phyloP scores from a whole-genome alignment of 371 early-diverging fungal genomes.

The Racocetra persica region DNA sequence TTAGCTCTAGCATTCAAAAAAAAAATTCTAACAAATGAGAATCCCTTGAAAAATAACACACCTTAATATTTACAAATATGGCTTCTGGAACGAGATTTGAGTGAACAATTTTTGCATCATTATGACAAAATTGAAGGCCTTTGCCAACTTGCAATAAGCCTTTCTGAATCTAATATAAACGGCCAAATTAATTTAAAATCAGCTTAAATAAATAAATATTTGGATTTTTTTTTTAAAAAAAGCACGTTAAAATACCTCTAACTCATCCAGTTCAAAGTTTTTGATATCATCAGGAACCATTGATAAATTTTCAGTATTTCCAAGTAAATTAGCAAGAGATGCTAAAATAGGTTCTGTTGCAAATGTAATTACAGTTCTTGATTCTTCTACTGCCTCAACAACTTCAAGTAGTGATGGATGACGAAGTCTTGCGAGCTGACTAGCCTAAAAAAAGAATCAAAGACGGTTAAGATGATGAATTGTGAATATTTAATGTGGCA shows the following conservation, averaged over 20 bases:
- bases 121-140: constrained; percentile 74
- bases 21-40: constrained; percentile 36
- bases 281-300: constrained; percentile 50
- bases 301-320: constrained; percentile 60
- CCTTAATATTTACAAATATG: constrained; percentile 79
- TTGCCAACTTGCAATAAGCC: constrained; percentile 83
- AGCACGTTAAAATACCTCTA: constrained; percentile 61
- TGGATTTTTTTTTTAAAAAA: background rate
- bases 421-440: constrained; percentile 78
- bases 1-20: background rate
- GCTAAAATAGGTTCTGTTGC: constrained; percentile 80
- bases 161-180: constrained; percentile 71
- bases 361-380: constrained; percentile 76
- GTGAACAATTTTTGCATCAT: constrained; percentile 79
- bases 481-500: too few species aligned
- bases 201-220: background rate
- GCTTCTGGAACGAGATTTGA: constrained; percentile 79
- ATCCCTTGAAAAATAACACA: constrained; percentile 62
- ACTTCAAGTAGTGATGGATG: constrained; percentile 87
- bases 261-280: constrained; percentile 74
- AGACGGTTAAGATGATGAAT: background rate
- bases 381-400: constrained; percentile 82
- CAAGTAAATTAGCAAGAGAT: constrained; percentile 71
- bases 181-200: background rate
- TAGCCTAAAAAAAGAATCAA: constrained; percentile 55